These are phyloP conservation scores for Penicillium fimorum DNA, from an alignment of 495 filamentous ascomycete genomes.

Conservation along the genomic window DNA sequence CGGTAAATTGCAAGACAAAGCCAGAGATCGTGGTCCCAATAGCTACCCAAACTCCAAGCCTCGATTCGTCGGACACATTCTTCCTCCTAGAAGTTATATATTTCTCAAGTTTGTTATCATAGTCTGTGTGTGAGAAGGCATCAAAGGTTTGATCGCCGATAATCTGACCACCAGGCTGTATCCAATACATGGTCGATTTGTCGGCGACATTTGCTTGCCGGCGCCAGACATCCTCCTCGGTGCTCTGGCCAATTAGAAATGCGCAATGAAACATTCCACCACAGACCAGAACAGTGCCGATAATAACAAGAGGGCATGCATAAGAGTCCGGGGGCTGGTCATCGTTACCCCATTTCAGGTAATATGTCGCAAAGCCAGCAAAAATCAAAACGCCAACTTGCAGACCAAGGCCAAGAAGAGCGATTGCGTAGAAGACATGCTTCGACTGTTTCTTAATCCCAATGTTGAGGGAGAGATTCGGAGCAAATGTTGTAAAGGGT, in stretches of 20 bases:
- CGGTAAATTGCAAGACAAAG: slow-evolving; percentile 14
- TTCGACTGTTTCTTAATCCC: slow-evolving; percentile 1
- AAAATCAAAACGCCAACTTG: slow-evolving; percentile 3
- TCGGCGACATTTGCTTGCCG: neutral
- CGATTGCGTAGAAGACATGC: neutral
- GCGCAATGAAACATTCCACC: slow-evolving; percentile 15
- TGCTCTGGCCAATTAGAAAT: slow-evolving; percentile 14
- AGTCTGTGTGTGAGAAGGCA: slow-evolving; percentile 9
- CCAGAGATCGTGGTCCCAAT: neutral
- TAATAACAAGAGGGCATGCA: slow-evolving; percentile 10
- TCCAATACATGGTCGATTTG: slow-evolving; percentile 9
- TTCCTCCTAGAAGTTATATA: slow-evolving; percentile 12
- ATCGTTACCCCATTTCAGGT: slow-evolving; percentile 11
- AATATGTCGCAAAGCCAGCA: neutral
- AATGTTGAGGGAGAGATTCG: slow-evolving; percentile 6
- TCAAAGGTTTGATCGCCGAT: slow-evolving; percentile 17
- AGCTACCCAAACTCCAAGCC: slow-evolving; percentile 6
- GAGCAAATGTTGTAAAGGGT: neutral
- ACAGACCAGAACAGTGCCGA: slow-evolving; percentile 10
- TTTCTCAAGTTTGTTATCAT: neutral
- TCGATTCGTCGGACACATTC: neutral
- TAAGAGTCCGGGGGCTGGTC: neutral
- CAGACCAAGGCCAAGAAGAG: neutral
- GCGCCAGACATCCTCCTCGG: slow-evolving; percentile 5
- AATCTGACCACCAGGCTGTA: slow-evolving; percentile 14